These are phyloP conservation scores for Nothopassalora personata DNA, from an alignment of 2,329 filamentous ascomycete species.

Conservation along the genomic window DNA sequence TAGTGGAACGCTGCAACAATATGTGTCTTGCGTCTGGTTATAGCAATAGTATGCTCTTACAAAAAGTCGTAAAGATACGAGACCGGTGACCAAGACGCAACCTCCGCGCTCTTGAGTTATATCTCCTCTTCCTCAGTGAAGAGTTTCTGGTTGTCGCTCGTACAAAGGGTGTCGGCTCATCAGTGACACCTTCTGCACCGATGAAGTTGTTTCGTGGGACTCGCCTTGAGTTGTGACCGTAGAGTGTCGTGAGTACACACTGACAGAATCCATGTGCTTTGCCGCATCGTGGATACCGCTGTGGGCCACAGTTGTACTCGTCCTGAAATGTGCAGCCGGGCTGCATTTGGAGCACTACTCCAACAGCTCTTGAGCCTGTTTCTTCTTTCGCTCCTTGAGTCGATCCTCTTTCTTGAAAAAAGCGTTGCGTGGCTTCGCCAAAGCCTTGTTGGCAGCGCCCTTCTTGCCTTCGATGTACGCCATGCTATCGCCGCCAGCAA, in stretches of 20 bases:
- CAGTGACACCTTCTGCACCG: no score
- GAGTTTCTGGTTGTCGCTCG: no score
- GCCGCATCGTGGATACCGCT: neutral
- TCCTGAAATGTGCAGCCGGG: neutral
- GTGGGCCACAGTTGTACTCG: neutral
- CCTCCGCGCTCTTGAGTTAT: no score
- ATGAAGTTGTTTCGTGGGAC: no score
- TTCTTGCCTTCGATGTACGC: slow-evolving; percentile 59
- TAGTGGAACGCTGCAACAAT: no score
- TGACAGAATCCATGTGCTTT: neutral
- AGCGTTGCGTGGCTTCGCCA: slow-evolving; percentile 40
- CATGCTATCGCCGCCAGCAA: slow-evolving; percentile 93
- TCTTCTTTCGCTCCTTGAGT: slow-evolving; percentile 31
- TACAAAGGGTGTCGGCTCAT: no score
- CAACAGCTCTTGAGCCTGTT: slow-evolving; percentile 11
- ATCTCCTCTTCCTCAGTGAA: no score
- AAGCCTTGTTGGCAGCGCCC: slow-evolving; percentile 42
- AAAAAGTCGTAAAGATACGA: no score
- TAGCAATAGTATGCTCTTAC: no score
- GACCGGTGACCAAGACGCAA: no score
- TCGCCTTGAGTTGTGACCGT: no score
- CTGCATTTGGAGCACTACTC: neutral
- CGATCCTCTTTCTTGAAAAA: slow-evolving; percentile 43
- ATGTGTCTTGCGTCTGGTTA: no score
- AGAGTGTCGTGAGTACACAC: neutral